Conservation (phyloP, 192 early-diverging fungal genomes). For the Piromyces finnis region DNA sequence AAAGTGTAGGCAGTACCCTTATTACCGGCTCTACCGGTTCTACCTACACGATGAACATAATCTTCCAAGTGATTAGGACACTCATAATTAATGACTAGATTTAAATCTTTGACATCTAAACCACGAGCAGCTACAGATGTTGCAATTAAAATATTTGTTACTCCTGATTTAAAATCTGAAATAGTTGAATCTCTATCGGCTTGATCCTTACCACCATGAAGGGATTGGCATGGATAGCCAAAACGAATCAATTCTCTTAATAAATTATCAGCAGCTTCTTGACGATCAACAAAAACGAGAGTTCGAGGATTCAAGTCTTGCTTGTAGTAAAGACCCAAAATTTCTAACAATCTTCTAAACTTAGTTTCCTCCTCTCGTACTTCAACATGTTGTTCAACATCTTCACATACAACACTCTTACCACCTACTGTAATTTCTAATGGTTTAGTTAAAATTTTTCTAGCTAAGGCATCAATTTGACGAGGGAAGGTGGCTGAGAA, state of each 20-base stretch:
- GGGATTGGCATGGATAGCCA: constrained; percentile 70
- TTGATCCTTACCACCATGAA: constrained; percentile 92
- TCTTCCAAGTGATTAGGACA: constrained; percentile 97
- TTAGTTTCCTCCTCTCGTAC: constrained; percentile 67
- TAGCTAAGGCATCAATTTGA: constrained; percentile 86
- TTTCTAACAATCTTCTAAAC: constrained; percentile 69
- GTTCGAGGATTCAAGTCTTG: constrained; percentile 39
- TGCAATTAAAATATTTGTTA: constrained; percentile 78
- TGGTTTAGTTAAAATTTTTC: constrained; percentile 77
- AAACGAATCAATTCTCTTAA: constrained; percentile 63
- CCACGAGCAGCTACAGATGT: constrained; percentile 93
- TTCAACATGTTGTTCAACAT: constrained; percentile 80
- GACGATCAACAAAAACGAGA: constrained; percentile 88
- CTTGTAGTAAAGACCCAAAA: constrained; percentile 62
- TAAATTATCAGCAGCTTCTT: constrained; percentile 84
- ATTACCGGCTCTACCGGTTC: constrained; percentile 94
- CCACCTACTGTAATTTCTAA: constrained; percentile 93
- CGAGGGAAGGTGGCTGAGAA: constrained; percentile 93
- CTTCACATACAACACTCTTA: constrained; percentile 67
- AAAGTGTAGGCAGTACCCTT: constrained; percentile 95
- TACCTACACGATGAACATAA: constrained; percentile 93
- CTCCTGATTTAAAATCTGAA: constrained; percentile 81
- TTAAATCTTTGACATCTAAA: constrained; percentile 83
- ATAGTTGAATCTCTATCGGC: constrained; percentile 81
- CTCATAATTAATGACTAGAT: constrained; percentile 89